A percentile compares a stretch with the other conserved stretches of the same genome.
Conservation (phyloP, 2,329 filamentous ascomycete species). For the Chrysosphaeria jannelii region DNA sequence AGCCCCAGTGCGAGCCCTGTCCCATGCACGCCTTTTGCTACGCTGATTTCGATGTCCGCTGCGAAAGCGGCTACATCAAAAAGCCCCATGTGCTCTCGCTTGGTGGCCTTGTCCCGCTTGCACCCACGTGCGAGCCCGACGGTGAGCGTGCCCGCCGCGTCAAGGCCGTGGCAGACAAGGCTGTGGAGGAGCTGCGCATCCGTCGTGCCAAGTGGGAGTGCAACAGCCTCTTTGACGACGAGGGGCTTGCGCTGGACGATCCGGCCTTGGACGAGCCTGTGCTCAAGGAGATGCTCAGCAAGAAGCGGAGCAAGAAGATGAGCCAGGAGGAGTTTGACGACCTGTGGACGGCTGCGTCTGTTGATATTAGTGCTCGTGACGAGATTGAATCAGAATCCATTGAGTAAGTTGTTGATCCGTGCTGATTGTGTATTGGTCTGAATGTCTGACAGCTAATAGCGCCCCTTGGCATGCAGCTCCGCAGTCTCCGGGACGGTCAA, state of each 20-base stretch:
- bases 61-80: slow-evolving; percentile 66
- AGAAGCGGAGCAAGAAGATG: slow-evolving; percentile 57
- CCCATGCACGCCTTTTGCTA: slow-evolving; percentile 78
- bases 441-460: slow-evolving; percentile 43
- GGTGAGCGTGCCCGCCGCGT: slow-evolving; percentile 72
- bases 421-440: slow-evolving; percentile 2
- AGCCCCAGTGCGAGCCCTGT: slow-evolving; percentile 68
- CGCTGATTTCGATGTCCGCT: slow-evolving; percentile 42
- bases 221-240: slow-evolving; percentile 33
- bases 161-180: slow-evolving; percentile 63
- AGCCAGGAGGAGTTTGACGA: slow-evolving; percentile 75
- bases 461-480: slow-evolving; percentile 42
- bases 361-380: slow-evolving; percentile 33
- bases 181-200: slow-evolving; percentile 60
- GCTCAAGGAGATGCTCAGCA: slow-evolving; percentile 45
- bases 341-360: slow-evolving; percentile 45
- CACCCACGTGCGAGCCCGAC: slow-evolving; percentile 82
- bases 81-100: slow-evolving; percentile 61
- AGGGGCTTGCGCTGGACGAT: slow-evolving; percentile 25
- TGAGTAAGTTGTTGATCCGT: slow-evolving; percentile 17
- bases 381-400: slow-evolving; percentile 22
- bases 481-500: slow-evolving; percentile 27
- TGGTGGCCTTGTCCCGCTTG: slow-evolving; percentile 51
- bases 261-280: slow-evolving; percentile 35
- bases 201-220: slow-evolving; percentile 77